Conservation (phyloP, 192 early-diverging fungal species). For the Martensiomyces pterosporus region DNA sequence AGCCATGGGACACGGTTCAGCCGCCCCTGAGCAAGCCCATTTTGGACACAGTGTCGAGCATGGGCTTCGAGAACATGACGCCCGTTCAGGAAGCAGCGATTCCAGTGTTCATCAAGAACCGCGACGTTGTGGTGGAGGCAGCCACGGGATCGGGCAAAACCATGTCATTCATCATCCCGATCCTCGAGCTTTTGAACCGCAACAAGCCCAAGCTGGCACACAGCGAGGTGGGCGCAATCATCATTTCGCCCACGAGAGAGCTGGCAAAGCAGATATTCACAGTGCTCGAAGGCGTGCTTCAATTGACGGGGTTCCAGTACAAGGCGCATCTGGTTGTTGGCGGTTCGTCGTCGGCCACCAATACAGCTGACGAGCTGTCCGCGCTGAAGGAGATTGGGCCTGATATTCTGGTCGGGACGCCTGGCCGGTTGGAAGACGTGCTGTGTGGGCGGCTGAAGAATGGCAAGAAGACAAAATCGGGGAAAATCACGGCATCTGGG, state of each 20-base stretch:
- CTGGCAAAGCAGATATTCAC: slow-evolving; percentile 80
- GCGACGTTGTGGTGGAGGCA: slow-evolving; percentile 96
- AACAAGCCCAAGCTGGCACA: slow-evolving; percentile 57
- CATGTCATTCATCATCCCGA: slow-evolving; percentile 84
- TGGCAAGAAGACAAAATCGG: slow-evolving; percentile 36
- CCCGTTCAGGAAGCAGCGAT: slow-evolving; percentile 91
- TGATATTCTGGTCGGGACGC: slow-evolving; percentile 87
- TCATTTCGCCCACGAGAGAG: slow-evolving; percentile 88
- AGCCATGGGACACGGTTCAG: slow-evolving; percentile 58
- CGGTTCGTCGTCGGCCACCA: slow-evolving; percentile 38
- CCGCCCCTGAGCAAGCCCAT: slow-evolving; percentile 55
- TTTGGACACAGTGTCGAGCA: slow-evolving; percentile 54
- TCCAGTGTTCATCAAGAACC: slow-evolving; percentile 84
- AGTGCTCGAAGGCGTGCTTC: slow-evolving; percentile 63
- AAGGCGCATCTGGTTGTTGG: slow-evolving; percentile 43
- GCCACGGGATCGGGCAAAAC: slow-evolving; percentile 98
- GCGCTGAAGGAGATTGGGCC: slow-evolving; percentile 58
- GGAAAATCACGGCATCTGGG: slow-evolving; percentile 35
- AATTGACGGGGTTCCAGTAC: slow-evolving; percentile 11
- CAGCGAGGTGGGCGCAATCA: slow-evolving; percentile 79
- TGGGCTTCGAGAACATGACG: slow-evolving; percentile 86
- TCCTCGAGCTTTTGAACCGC: slow-evolving; percentile 80
- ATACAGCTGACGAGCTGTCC: slow-evolving; percentile 39
- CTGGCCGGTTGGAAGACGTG: slow-evolving; percentile 84
- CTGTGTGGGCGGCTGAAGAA: slow-evolving; percentile 43